Percentiles rank a stretch among this genome's conserved stretches.
Conservation (phyloP, 2,329 filamentous ascomycete species). For the Cephalotrichum gorgonifer region DNA sequence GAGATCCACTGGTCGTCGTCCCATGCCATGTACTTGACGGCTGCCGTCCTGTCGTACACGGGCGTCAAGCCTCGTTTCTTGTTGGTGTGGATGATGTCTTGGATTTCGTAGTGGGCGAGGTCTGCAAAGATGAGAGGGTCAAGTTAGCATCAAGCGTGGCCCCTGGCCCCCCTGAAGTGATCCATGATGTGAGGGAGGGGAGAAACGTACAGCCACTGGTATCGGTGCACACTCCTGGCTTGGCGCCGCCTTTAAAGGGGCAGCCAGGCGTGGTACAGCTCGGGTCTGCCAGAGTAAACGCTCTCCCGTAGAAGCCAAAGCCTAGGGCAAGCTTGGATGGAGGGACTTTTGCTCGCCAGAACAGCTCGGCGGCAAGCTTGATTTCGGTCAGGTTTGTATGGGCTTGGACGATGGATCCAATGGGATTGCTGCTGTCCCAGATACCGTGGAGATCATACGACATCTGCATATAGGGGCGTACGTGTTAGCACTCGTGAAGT, state of each 20-base stretch:
- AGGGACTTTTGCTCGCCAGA: slow-evolving; percentile 32
- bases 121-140: too few relatives aligned
- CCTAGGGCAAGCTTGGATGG: slow-evolving; percentile 31
- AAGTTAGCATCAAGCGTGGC: too few relatives aligned
- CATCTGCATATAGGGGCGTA: too few relatives aligned
- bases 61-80: slow-evolving; percentile 8
- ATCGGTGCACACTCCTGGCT: slow-evolving; percentile 5
- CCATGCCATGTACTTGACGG: slow-evolving; percentile 22
- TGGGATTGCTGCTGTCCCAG: slow-evolving; percentile 24
- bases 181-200: too few relatives aligned
- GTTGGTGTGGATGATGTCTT: slow-evolving; percentile 13
- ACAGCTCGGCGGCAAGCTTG: slow-evolving; percentile 24
- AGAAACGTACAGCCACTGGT: too few relatives aligned
- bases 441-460: slow-evolving; percentile 8
- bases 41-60: slow-evolving; percentile 15
- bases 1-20: slow-evolving; percentile 28
- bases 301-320: slow-evolving; percentile 28
- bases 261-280: slow-evolving; percentile 11
- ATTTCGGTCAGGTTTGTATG: slow-evolving; percentile 40
- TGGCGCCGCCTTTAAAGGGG: slow-evolving; percentile 4
- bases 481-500: too few relatives aligned
- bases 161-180: too few relatives aligned
- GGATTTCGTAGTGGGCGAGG: slow-evolving; percentile 16
- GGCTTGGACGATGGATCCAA: slow-evolving; percentile 19
- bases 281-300: slow-evolving; percentile 10